These are phyloP conservation scores for Geosmithia morbida DNA, from an alignment of 2,329 filamentous ascomycete genomes.

Conservation along the genomic window DNA sequence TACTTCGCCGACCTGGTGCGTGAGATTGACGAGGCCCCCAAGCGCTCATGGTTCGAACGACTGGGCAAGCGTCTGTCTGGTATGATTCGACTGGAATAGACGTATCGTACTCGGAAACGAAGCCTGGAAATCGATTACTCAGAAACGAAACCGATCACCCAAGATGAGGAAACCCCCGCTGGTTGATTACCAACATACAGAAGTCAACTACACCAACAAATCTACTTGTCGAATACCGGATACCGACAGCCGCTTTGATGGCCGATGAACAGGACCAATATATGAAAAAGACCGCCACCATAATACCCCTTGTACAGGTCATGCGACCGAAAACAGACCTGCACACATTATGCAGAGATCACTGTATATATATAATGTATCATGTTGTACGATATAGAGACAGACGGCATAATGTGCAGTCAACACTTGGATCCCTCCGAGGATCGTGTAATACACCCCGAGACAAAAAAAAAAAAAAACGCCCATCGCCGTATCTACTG, in stretches of 20 bases:
- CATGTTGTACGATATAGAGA: slow-evolving; percentile 1
- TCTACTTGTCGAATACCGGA: too few species aligned
- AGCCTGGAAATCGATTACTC: too few species aligned
- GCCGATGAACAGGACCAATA: neutral
- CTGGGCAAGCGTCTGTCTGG: slow-evolving; percentile 41
- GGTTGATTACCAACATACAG: too few species aligned
- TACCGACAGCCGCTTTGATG: too few species aligned
- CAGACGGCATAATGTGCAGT: neutral
- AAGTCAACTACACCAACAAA: too few species aligned
- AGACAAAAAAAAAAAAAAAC: neutral
- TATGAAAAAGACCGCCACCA: neutral
- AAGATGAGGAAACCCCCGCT: too few species aligned
- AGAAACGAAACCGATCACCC: too few species aligned
- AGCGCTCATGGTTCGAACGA: slow-evolving; percentile 35
- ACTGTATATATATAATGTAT: neutral
- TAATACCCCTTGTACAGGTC: neutral
- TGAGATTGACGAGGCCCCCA: slow-evolving; percentile 50
- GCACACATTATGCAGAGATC: neutral
- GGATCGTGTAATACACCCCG: neutral
- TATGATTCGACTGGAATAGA: slow-evolving; percentile 40
- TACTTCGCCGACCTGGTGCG: slow-evolving; percentile 47
- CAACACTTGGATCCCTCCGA: neutral
- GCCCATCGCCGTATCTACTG: neutral
- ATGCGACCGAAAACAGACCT: too few species aligned
- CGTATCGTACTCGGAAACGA: neutral